Evolutionary conservation across 805 yeast species (phyloP), one percentile per base, ranked within the genome.

Genomic region (Wickerhamomyces alni): DNA sequence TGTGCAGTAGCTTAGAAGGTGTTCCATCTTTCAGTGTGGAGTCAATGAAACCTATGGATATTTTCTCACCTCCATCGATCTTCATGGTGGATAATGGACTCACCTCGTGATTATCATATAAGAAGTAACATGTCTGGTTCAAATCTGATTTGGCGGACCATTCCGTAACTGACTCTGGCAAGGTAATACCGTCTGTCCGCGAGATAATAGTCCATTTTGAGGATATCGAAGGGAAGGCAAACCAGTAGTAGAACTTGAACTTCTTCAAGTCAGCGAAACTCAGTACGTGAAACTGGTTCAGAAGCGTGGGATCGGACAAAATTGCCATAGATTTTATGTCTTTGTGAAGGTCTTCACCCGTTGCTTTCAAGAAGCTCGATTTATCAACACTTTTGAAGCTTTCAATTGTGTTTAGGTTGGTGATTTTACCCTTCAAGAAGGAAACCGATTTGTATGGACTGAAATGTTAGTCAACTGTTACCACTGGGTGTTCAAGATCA

Each of bases 211-310:
- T 35, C 87, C 87, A 82, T 11, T 63, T 65, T 8, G 77, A 61
- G 30, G 68, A 67, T 26, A 87, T 58, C 1, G 75, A 63, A 0
- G 99, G 97, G 46, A 77, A 78, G 13, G 87, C 82, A 47, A 86
- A 73, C 99, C 99, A 94, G 61, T 93, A 89, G 54, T 75, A 83
- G 55, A 83, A 91, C 53, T 74, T 80, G 65, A 84, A 89, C 62
- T 84, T 87, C 59, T 93, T 93, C 56, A 93, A 70, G 59, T 93
- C 99, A 1, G 95, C 83, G 62, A 80, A 93, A 31, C 88, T 70
- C 22, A 89, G 63, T 1, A 85, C 49, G 5, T 63, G 60, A 46
- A 82, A 79, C 8, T 56, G 48, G 12, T 65, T 51, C 22, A 80
- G 56, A 5, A 60, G 19, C 0, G 65, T 51, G 0, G 82, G 78